A percentile compares a stretch with the other conserved stretches of the same genome.
Conservation (phyloP, 1,284 basidiomycete species). For the Stereum hirsutum region DNA sequence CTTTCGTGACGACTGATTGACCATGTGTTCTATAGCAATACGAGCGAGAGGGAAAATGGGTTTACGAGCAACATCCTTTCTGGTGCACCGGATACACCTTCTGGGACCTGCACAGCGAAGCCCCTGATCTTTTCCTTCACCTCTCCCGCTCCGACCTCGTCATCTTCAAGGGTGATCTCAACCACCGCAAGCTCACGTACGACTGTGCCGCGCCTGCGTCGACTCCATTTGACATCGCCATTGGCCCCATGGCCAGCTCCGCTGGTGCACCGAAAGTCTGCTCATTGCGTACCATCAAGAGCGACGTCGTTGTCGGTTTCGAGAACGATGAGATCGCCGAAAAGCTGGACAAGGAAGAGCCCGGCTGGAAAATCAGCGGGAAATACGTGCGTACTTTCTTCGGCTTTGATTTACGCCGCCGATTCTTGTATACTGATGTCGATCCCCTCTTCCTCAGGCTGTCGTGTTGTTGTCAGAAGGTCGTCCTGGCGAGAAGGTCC, state of each 20-base stretch:
- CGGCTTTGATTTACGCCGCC: not conserved
- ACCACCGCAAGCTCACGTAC: constrained; percentile 68
- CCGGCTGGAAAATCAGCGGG: constrained; percentile 95
- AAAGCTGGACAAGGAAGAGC: constrained; percentile 78
- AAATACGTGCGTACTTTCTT: constrained; percentile 74
- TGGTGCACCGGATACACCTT: constrained; percentile 95
- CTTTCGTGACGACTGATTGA: not conserved
- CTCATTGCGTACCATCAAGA: constrained; percentile 86
- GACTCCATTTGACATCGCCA: constrained; percentile 87
- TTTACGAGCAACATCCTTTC: constrained; percentile 95
- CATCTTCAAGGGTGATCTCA: constrained; percentile 94
- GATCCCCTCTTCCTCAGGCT: constrained; percentile 40
- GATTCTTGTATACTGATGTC: not conserved
- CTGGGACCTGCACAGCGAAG: constrained; percentile 87
- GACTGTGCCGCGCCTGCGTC: constrained; percentile 89
- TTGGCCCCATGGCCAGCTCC: constrained; percentile 87
- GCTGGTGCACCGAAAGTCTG: constrained; percentile 85
- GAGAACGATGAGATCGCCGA: constrained; percentile 72
- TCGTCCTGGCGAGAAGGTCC: constrained; percentile 74
- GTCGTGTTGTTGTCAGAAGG: constrained; percentile 82
- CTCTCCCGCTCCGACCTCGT: constrained; percentile 88
- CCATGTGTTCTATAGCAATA: constrained; percentile 55
- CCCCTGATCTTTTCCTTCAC: constrained; percentile 91
- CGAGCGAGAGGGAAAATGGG: constrained; percentile 88
- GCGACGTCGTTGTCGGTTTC: constrained; percentile 71